A percentile compares a stretch with the other conserved stretches of the same genome.
phyloP scores from a whole-genome alignment of 352 stramenopile genomes.

The Thalassiosira hispida region DNA sequence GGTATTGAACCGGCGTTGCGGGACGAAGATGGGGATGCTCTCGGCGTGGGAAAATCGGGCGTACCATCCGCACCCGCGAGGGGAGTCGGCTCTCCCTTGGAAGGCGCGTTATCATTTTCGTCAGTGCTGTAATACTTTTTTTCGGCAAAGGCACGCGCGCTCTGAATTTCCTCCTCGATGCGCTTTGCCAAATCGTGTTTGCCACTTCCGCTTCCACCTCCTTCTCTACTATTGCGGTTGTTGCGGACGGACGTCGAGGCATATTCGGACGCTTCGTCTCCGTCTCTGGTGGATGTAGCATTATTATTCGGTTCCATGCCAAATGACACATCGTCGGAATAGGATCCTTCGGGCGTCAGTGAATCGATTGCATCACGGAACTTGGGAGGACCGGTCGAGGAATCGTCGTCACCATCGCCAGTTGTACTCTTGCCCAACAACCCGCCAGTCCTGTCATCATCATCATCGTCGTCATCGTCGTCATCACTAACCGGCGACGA shows the following conservation, averaged over 20 bases:
- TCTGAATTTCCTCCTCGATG: conserved; percentile 47
- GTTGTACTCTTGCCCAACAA: no score
- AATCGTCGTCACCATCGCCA: not conserved
- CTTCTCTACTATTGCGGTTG: no score
- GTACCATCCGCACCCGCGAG: no score
- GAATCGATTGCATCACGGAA: not conserved
- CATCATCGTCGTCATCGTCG: not conserved
- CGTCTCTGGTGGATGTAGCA: no score
- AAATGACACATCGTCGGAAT: not conserved
- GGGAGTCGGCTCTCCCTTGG: not conserved
- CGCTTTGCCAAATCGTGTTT: conserved; percentile 28
- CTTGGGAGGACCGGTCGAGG: not conserved
- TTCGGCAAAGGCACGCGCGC: conserved; percentile 40
- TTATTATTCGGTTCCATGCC: no score
- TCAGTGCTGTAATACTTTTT: conserved; percentile 30
- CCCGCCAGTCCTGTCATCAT: no score
- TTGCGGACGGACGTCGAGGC: no score
- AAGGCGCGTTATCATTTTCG: conserved; percentile 2
- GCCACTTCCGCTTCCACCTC: not conserved
- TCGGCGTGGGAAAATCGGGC: not conserved
- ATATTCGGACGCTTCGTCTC: no score
- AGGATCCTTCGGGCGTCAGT: not conserved
- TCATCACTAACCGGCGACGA: not conserved
- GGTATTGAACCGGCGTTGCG: no score
- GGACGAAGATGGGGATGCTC: no score